Base-by-base conservation (phyloP, 1,284 basidiomycete genomes). In the Ustilago cynodontis region DNA sequence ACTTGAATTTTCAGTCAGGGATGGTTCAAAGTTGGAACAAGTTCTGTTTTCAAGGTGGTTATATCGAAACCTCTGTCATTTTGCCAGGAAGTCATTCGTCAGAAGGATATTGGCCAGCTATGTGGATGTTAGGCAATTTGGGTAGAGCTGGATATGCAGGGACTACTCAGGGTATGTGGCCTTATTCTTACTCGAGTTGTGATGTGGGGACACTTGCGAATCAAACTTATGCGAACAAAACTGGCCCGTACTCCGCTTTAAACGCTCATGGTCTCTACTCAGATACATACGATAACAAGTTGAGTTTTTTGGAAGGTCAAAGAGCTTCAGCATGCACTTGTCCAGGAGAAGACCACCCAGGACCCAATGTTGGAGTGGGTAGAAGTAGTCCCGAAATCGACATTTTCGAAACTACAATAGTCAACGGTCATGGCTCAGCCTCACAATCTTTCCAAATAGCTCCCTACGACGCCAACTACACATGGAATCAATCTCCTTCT, bases 41-140 rank as follows among this genome's bases (percentile, higher is more conserved):
- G 52, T 78, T 82, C 37, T 84, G 82, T 53, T 82, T 82, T 50
- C 77, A 79, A 35, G 82, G 82, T n/a, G 82, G 82, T 14, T 83
- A 83, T 53, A 52, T 83, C 28, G 74, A 77, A 41, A 59, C 59
- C 3, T 49, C 61, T 0, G 72, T 65, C 16, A 54, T 81, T 16
- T 59, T 83, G 1, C 82, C 82, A 0, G 82, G 81, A 6, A 29
- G 18, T 2, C 66, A 61, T 14, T 77, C 75, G 3, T 79, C 77
- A 1, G 80, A 82, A 58, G 88, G 88, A 16, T 88, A 86, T 77
- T 89, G 88, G 88, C 88, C 88, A 8, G 82, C 71, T 0, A 51
- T 79, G 1, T 83, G 80, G 82, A 67, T 64, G 58, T 58, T 83
- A 66, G 77, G 74, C 10, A 84, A 83, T 43, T 57, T 84, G 3